A percentile compares a stretch with the other conserved stretches of the same genome.
phyloP scores from a whole-genome alignment of 805 yeast genomes.

The Yarrowia sp. region DNA sequence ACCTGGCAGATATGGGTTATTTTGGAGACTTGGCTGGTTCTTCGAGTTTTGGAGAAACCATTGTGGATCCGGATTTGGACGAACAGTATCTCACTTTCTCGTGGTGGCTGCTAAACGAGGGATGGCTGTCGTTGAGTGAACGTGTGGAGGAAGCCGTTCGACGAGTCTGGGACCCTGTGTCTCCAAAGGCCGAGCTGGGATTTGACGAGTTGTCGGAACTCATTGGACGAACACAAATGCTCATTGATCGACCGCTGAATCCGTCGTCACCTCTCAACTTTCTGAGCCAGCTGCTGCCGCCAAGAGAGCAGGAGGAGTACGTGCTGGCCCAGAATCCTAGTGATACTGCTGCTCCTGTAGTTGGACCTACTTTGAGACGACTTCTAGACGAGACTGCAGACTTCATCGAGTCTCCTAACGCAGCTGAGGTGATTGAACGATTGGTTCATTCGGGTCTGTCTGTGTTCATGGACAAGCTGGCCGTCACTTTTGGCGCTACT shows the following conservation, averaged over 20 bases:
- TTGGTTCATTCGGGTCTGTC: constrained; percentile 47
- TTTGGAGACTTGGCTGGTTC: constrained; percentile 9
- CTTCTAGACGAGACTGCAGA: constrained; percentile 46
- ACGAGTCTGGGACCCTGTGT: constrained; percentile 56
- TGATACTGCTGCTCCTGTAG: constrained; percentile 30
- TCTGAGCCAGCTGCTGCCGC: constrained; percentile 46
- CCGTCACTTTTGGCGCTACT: constrained; percentile 30
- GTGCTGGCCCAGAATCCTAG: constrained; percentile 51
- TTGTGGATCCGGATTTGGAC: constrained; percentile 28
- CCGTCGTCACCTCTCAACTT: constrained; percentile 31
- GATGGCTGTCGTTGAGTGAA: constrained; percentile 61
- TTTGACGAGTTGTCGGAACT: constrained; percentile 53
- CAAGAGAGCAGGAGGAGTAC: constrained; percentile 49
- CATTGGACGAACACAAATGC: constrained; percentile 37
- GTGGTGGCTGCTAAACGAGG: constrained; percentile 92
- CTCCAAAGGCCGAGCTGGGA: constrained; percentile 69
- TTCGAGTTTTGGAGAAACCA: constrained; percentile 20
- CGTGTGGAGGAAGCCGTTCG: constrained; percentile 56
- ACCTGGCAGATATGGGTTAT: constrained; percentile 18
- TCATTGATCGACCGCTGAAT: constrained; percentile 37
- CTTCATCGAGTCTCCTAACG: constrained; percentile 43
- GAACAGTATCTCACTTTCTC: constrained; percentile 66
- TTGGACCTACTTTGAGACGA: constrained; percentile 34
- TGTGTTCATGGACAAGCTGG: constrained; percentile 44
- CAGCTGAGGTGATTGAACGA: constrained; percentile 39